phyloP scores from a whole-genome alignment of 768 basidiomycete genomes.

The Cyathus striatus region DNA sequence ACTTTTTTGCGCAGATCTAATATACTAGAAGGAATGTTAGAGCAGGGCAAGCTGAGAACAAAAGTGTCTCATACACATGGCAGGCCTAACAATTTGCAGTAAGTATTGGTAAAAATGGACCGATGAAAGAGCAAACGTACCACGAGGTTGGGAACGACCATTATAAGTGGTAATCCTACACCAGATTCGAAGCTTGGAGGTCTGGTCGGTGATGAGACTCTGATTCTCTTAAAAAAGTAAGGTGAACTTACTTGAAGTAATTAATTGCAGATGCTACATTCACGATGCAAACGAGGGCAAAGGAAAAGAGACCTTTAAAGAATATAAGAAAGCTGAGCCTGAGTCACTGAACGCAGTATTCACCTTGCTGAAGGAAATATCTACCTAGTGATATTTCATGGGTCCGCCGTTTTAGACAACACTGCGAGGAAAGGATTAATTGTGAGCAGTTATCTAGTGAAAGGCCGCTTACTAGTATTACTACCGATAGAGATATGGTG shows the following conservation, averaged over 20 bases:
- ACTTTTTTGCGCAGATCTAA: constrained; percentile 33
- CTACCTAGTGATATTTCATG: constrained; percentile 22
- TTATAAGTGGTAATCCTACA: constrained; percentile 28
- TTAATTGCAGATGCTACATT: constrained; percentile 9
- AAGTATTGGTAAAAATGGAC: background rate
- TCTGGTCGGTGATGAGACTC: too few relatives aligned
- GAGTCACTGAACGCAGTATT: too few relatives aligned
- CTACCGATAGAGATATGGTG: constrained; percentile 25
- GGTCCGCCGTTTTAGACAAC: constrained; percentile 20
- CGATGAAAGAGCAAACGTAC: constrained; percentile 13
- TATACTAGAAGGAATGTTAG: constrained; percentile 19
- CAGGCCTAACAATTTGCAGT: constrained; percentile 29
- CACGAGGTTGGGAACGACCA: constrained; percentile 32
- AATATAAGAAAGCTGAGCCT: background rate
- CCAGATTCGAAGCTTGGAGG: constrained; percentile 24
- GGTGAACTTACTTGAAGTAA: constrained; percentile 32
- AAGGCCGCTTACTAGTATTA: constrained; percentile 22
- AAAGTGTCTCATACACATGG: constrained; percentile 25
- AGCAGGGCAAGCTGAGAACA: too few relatives aligned
- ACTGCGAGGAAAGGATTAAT: constrained; percentile 7
- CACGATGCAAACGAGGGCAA: background rate
- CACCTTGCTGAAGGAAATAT: background rate
- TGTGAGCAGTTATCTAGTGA: background rate
- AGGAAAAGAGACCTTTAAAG: background rate
- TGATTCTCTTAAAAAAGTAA: too few relatives aligned